Conservation (phyloP, 495 filamentous ascomycete genomes). For the Penicillium bialowiezense region DNA sequence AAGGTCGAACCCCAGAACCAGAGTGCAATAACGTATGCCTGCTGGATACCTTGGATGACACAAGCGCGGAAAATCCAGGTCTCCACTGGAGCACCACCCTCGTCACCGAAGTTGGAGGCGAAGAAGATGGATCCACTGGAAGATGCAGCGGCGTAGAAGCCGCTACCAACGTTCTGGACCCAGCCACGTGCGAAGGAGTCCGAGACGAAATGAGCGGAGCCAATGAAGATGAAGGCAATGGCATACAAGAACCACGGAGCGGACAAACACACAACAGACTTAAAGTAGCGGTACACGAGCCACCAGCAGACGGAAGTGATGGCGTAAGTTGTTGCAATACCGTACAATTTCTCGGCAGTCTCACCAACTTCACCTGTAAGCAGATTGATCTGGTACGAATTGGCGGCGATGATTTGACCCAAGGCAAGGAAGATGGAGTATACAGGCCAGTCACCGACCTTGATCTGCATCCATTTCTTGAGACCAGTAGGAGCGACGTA, state of each 20-base stretch:
- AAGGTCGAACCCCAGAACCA: constrained; percentile 51
- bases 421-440: constrained; percentile 66
- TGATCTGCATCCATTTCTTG: constrained; percentile 49
- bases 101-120: constrained; percentile 50
- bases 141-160: constrained; percentile 45
- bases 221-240: constrained; percentile 63
- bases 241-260: constrained; percentile 63
- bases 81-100: constrained; percentile 46
- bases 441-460: constrained; percentile 64
- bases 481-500: constrained; percentile 66
- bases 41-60: constrained; percentile 47
- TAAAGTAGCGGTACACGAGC: constrained; percentile 59
- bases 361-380: constrained; percentile 63
- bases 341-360: constrained; percentile 62
- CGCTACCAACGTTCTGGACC: constrained; percentile 48
- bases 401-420: constrained; percentile 67
- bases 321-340: constrained; percentile 64
- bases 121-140: constrained; percentile 51
- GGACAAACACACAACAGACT: constrained; percentile 58
- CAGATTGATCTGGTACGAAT: constrained; percentile 70
- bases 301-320: constrained; percentile 63
- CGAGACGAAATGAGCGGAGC: constrained; percentile 53
- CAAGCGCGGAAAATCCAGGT: constrained; percentile 52
- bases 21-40: constrained; percentile 46
- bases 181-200: constrained; percentile 42